Evolutionary conservation across 2,329 filamentous ascomycete species (phyloP).

Genomic region (Celoporthe dispersa): DNA sequence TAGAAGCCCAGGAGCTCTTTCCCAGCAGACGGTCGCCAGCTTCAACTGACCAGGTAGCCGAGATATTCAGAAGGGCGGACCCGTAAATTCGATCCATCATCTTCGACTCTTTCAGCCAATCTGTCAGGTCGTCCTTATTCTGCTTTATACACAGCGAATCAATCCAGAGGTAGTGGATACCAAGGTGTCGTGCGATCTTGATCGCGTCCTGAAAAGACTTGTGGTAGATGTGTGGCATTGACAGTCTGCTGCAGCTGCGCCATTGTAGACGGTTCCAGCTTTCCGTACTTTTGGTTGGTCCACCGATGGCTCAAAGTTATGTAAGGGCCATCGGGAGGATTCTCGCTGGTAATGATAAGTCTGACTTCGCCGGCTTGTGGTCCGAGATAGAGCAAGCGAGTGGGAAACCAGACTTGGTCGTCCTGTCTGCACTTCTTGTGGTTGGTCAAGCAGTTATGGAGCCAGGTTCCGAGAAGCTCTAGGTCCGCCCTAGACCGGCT

Average conservation of each 20-base stretch:
- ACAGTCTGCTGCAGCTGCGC: neutral
- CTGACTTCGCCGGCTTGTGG: neutral
- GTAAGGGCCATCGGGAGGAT: neutral
- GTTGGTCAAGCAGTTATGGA: neutral
- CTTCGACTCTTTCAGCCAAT: neutral
- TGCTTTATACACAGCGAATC: neutral
- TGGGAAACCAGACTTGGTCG: neutral
- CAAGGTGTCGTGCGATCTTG: neutral
- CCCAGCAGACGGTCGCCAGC: neutral
- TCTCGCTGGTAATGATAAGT: neutral
- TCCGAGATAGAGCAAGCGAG: constrained; percentile 1
- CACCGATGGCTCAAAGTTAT: neutral
- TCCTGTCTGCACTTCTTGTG: constrained; percentile 1
- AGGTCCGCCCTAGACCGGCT: neutral
- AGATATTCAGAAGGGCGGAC: neutral
- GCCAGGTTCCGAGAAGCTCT: neutral
- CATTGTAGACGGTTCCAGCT: neutral
- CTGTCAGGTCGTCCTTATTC: neutral
- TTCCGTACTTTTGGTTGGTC: neutral
- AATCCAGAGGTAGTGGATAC: neutral
- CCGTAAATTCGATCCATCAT: neutral
- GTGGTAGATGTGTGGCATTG: neutral
- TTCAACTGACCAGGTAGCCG: constrained; percentile 1
- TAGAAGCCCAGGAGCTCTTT: neutral
- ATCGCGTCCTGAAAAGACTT: neutral